Conservation (phyloP, 495 filamentous ascomycete genomes). For the Penicillium nucicola region DNA sequence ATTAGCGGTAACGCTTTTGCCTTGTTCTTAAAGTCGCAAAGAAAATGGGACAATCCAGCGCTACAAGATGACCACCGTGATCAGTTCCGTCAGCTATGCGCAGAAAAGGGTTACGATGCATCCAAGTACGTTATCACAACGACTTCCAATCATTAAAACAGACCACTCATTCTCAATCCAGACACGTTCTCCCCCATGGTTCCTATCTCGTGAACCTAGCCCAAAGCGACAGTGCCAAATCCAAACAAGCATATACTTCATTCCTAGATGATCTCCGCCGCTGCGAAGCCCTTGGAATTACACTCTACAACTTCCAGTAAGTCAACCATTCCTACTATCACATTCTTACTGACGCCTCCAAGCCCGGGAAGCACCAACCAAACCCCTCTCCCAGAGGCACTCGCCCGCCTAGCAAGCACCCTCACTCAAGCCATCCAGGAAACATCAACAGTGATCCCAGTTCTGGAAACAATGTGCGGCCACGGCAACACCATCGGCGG, state of each 20-base stretch:
- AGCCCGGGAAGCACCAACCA: constrained; percentile 76
- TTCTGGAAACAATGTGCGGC: constrained; percentile 95
- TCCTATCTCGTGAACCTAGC: constrained; percentile 97
- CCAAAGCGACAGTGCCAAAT: constrained; percentile 71
- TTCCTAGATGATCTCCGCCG: constrained; percentile 88
- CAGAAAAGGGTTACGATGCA: constrained; percentile 70
- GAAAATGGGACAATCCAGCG: constrained; percentile 88
- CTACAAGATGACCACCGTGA: constrained; percentile 63
- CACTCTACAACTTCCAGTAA: constrained; percentile 92
- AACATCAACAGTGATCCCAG: constrained; percentile 71
- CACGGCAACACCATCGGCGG: constrained; percentile 83
- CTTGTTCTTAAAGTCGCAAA: constrained; percentile 90
- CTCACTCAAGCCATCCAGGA: constrained; percentile 76
- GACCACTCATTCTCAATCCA: constrained; percentile 9
- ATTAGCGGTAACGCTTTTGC: constrained; percentile 83
- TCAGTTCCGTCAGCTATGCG: constrained; percentile 63
- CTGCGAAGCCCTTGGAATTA: constrained; percentile 85
- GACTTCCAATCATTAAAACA: neutral
- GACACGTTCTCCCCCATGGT: constrained; percentile 83
- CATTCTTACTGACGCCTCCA: constrained; percentile 10
- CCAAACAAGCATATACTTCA: constrained; percentile 77
- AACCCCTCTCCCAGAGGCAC: constrained; percentile 61
- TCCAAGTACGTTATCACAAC: constrained; percentile 36
- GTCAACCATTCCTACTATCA: constrained; percentile 5
- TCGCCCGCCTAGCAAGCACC: constrained; percentile 70